Conservation (phyloP, 2,329 filamentous ascomycete species). For the Nothopassalora personata region DNA sequence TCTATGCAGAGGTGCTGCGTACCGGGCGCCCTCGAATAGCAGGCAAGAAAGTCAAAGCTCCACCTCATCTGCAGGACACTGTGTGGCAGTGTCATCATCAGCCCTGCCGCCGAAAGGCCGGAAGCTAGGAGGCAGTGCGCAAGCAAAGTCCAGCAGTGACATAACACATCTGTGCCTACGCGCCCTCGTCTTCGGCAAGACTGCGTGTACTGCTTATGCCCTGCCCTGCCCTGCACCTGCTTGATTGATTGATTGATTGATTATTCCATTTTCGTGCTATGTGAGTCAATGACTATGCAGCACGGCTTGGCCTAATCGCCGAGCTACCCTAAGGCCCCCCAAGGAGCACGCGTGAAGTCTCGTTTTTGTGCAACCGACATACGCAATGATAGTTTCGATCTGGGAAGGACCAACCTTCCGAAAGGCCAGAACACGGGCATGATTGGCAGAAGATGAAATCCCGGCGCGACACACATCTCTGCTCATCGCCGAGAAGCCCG, state of each 20-base stretch:
- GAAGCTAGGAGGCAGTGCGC: background rate
- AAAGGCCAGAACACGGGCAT: background rate
- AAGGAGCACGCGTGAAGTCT: background rate
- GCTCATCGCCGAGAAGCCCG: background rate
- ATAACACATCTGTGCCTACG: background rate
- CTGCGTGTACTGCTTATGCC: background rate
- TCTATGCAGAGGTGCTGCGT: background rate
- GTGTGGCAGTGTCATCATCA: background rate
- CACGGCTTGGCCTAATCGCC: too few relatives aligned
- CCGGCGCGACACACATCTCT: background rate
- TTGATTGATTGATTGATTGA: too few relatives aligned
- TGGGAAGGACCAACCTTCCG: background rate
- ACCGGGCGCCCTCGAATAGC: background rate
- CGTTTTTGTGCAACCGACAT: background rate
- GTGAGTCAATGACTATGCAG: too few relatives aligned
- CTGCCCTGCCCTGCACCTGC: background rate
- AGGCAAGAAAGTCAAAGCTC: background rate
- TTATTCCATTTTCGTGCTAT: too few relatives aligned
- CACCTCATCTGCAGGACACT: background rate
- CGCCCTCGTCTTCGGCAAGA: background rate
- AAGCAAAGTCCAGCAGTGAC: background rate
- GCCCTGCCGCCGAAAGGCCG: background rate
- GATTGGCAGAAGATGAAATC: background rate
- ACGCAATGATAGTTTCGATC: background rate
- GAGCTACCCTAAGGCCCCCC: too few relatives aligned